Evolutionary conservation across 345 rosid species (phyloP).

Genomic region (Linum usitatissimum): DNA sequence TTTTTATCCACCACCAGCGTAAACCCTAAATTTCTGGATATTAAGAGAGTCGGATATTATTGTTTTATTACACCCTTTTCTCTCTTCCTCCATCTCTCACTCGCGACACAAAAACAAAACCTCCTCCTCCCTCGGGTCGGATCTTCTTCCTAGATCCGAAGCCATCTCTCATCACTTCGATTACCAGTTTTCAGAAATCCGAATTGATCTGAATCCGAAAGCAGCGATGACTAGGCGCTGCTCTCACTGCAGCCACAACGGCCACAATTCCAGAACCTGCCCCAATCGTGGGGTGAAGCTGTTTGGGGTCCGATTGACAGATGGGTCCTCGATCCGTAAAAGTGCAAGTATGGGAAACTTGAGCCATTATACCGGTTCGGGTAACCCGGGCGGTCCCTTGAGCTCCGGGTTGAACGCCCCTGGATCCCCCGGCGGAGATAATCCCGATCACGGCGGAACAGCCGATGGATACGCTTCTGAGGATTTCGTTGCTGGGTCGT

Average conservation of each 20-base stretch:
- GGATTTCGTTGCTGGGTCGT: constrained; percentile 87
- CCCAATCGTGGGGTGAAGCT: constrained; percentile 27
- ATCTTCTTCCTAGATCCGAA: neutral
- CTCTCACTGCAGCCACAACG: constrained; percentile 33
- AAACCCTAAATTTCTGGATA: no score
- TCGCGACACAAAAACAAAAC: no score
- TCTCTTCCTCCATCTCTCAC: no score
- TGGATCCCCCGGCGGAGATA: constrained; percentile 48
- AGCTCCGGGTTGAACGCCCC: constrained; percentile 35
- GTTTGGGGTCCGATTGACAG: constrained; percentile 26
- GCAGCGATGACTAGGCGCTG: constrained; percentile 24
- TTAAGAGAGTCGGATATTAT: no score
- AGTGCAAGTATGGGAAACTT: constrained; percentile 30
- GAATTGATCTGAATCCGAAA: constrained; percentile 7
- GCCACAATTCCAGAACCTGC: constrained; percentile 29
- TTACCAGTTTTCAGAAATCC: neutral
- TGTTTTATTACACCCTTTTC: no score
- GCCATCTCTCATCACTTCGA: neutral
- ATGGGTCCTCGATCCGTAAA: constrained; percentile 40
- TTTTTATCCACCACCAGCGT: no score
- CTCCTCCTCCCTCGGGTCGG: no score
- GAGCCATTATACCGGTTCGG: constrained; percentile 19
- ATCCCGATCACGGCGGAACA: constrained; percentile 46
- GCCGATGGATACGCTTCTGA: constrained; percentile 75
- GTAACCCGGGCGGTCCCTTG: constrained; percentile 11